These are phyloP conservation scores for Cladophialophora immunda DNA, from an alignment of 2,329 filamentous ascomycete species.

Conservation along the genomic window DNA sequence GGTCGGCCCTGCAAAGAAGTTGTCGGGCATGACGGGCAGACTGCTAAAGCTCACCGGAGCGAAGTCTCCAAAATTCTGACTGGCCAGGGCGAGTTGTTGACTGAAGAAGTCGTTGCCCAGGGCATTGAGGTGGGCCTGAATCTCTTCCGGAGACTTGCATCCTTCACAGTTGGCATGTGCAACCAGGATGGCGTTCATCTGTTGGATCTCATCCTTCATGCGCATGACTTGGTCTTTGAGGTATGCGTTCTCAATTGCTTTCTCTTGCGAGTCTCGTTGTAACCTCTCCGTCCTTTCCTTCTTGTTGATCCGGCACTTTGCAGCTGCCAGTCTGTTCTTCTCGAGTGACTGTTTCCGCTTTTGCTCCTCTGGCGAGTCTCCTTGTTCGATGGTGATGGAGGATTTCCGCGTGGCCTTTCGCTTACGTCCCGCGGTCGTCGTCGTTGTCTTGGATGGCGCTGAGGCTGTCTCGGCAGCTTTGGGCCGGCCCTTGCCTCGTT, in stretches of 20 bases:
- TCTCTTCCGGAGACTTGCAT: constrained; percentile 40
- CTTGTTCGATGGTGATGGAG: constrained; percentile 25
- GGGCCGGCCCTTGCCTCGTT: constrained; percentile 32
- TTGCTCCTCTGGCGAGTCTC: constrained; percentile 32
- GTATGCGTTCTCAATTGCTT: constrained; percentile 41
- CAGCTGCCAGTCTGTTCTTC: constrained; percentile 41
- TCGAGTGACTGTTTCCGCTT: constrained; percentile 42
- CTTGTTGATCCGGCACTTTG: constrained; percentile 43
- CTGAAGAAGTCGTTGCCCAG: constrained; percentile 39
- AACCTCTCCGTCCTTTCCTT: constrained; percentile 42
- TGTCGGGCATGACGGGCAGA: constrained; percentile 29
- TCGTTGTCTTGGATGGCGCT: constrained; percentile 12
- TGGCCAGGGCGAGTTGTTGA: constrained; percentile 32
- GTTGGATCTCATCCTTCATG: constrained; percentile 42
- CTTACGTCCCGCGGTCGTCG: constrained; percentile 33
- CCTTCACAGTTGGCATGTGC: constrained; percentile 41
- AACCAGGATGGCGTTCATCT: constrained; percentile 40
- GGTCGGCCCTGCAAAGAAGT: constrained; percentile 32
- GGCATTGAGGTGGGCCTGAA: constrained; percentile 39
- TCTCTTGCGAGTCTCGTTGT: constrained; percentile 41
- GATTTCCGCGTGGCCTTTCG: constrained; percentile 37
- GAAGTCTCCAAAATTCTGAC: constrained; percentile 28
- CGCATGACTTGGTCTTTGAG: constrained; percentile 42
- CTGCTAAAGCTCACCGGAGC: constrained; percentile 29
- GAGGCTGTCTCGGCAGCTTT: constrained; percentile 23